Conservation (phyloP, 2,329 filamentous ascomycete genomes). For the Huntiella decipiens region DNA sequence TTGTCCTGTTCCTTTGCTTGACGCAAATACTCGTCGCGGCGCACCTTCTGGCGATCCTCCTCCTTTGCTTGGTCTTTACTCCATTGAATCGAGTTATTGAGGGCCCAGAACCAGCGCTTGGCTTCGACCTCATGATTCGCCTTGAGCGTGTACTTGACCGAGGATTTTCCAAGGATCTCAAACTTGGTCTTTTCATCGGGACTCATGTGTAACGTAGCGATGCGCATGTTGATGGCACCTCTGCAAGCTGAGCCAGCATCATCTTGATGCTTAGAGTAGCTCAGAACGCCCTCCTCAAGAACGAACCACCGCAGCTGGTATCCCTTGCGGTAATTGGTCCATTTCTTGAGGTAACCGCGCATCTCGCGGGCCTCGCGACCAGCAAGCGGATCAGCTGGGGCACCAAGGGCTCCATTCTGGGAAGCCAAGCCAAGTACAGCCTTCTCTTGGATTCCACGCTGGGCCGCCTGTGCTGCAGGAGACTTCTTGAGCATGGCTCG, state of each 20-base stretch:
- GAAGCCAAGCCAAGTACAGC: slow-evolving; percentile 61
- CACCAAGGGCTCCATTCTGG: slow-evolving; percentile 32
- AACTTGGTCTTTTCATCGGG: slow-evolving; percentile 94
- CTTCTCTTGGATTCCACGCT: slow-evolving; percentile 91
- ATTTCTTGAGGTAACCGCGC: slow-evolving; percentile 98
- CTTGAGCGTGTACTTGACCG: slow-evolving; percentile 94
- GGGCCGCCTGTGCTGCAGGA: slow-evolving; percentile 81
- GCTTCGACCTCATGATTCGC: slow-evolving; percentile 97
- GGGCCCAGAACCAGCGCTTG: slow-evolving; percentile 96
- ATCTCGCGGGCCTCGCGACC: slow-evolving; percentile 85
- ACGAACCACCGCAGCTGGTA: slow-evolving; percentile 98
- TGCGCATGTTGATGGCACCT: slow-evolving; percentile 96
- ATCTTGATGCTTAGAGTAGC: slow-evolving; percentile 98
- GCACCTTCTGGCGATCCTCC: slow-evolving; percentile 58
- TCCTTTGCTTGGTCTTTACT: slow-evolving; percentile 91
- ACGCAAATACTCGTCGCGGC: slow-evolving; percentile 54
- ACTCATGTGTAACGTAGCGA: slow-evolving; percentile 88
- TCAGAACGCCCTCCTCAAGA: slow-evolving; percentile 86
- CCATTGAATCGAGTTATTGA: slow-evolving; percentile 98
- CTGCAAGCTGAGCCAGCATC: slow-evolving; percentile 91
- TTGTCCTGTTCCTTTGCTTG: slow-evolving; percentile 61
- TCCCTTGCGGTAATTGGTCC: slow-evolving; percentile 96
- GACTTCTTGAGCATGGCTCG: slow-evolving; percentile 81
- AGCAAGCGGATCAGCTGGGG: slow-evolving; percentile 41
- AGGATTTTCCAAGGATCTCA: slow-evolving; percentile 94